phyloP scores from a whole-genome alignment of 2,329 filamentous ascomycete species.

The Colletotrichum sp. region DNA sequence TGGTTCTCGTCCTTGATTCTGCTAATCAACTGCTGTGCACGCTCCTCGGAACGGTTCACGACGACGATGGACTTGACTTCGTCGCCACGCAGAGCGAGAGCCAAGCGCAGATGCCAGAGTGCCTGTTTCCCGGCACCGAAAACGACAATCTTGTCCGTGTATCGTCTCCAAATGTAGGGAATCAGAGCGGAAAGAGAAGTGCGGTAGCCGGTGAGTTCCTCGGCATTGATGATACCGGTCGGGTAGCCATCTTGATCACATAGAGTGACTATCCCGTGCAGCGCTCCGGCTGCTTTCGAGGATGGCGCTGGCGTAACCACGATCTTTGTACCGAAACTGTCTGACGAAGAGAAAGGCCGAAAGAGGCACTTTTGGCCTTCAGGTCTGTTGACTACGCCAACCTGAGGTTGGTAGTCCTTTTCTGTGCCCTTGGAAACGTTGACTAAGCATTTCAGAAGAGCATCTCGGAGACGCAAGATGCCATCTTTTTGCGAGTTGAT shows the following conservation, averaged over 20 bases:
- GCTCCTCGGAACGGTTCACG: slow-evolving; percentile 34
- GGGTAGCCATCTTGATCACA: slow-evolving; percentile 55
- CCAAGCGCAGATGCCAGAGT: slow-evolving; percentile 73
- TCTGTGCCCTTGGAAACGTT: slow-evolving; percentile 23
- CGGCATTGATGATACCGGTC: slow-evolving; percentile 66
- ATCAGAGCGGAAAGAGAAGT: slow-evolving; percentile 69
- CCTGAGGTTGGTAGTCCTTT: slow-evolving; percentile 23
- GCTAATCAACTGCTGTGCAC: background rate
- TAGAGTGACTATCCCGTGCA: slow-evolving; percentile 52
- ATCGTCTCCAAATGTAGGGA: slow-evolving; percentile 51
- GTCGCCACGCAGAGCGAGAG: slow-evolving; percentile 54
- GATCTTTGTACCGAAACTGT: slow-evolving; percentile 28
- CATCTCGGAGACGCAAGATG: slow-evolving; percentile 14
- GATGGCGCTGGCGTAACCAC: slow-evolving; percentile 16
- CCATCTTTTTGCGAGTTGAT: slow-evolving; percentile 19
- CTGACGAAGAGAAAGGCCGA: slow-evolving; percentile 25
- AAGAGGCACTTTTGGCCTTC: slow-evolving; percentile 28
- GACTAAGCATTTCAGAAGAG: slow-evolving; percentile 18
- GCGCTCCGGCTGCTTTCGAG: background rate
- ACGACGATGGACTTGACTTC: slow-evolving; percentile 34
- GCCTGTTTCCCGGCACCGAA: slow-evolving; percentile 76
- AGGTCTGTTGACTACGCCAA: slow-evolving; percentile 25
- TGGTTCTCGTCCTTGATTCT: background rate
- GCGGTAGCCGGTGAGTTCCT: slow-evolving; percentile 72
- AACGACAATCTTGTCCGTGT: slow-evolving; percentile 58